These are phyloP conservation scores for Balamuthia mandrillaris DNA, from an alignment of 208 protist species.

Conservation along the genomic window DNA sequence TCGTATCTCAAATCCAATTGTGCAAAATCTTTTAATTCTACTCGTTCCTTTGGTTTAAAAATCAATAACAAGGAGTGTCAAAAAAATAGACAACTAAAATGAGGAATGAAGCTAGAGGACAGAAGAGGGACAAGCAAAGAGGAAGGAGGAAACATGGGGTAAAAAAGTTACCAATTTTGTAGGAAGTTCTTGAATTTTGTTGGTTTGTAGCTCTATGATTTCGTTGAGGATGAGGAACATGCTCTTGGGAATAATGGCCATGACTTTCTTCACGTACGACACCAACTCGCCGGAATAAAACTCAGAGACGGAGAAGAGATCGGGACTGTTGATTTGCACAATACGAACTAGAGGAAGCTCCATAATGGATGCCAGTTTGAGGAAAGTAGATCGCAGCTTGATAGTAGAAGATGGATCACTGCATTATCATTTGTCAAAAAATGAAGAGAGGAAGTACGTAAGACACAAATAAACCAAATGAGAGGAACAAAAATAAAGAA, in stretches of 20 bases:
- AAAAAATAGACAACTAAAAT: too few relatives aligned
- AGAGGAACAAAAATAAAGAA: too few relatives aligned
- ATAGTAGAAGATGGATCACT: constrained; percentile 82
- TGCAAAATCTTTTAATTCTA: constrained; percentile 77
- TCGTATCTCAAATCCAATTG: constrained; percentile 84
- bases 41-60: constrained; percentile 51
- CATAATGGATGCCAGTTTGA: constrained; percentile 83
- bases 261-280: constrained; percentile 65
- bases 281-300: constrained; percentile 25
- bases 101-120: too few relatives aligned
- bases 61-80: too few relatives aligned
- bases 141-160: too few relatives aligned
- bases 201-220: constrained; percentile 88
- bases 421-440: not conserved
- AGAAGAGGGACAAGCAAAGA: too few relatives aligned
- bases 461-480: too few relatives aligned
- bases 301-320: constrained; percentile 8
- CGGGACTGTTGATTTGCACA: constrained; percentile 16
- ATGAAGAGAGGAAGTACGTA: too few relatives aligned
- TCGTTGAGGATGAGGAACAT: constrained; percentile 91
- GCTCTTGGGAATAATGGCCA: constrained; percentile 91
- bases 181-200: constrained; percentile 72
- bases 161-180: constrained; percentile 61
- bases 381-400: constrained; percentile 91
- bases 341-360: constrained; percentile 24